Base-by-base conservation (phyloP, 371 early-diverging fungal genomes). In the Mortierella sp. region DNA sequence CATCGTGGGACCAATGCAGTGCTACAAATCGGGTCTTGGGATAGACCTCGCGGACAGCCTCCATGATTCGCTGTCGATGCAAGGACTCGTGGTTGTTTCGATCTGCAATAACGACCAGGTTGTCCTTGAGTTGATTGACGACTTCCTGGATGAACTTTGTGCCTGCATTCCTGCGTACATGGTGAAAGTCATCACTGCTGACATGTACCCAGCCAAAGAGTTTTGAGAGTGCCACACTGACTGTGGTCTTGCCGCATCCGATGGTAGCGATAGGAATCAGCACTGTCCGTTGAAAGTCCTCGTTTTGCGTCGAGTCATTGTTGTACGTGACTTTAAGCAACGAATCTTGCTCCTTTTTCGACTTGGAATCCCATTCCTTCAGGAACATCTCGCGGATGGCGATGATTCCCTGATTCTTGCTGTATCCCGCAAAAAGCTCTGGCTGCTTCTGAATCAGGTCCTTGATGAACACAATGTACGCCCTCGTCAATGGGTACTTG, bases 401-500 rank as follows among this genome's bases (percentile, higher is more conserved):
- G 57, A 96, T 91, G 56, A 97, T 94, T 0, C 97, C 96, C 53
- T 92, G 89, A 19, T 90, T 82, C 8, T 89, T 67, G 39, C 72
- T 74, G 71, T 85, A 95, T 0, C 81, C 81, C 13, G 57, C 71
- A 72, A 96, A 97, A 59, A 92, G 81, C 19, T 83, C 86, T 4
- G 96, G 95, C 34, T 93, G 74, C 3, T 80, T 70, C 42, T 78
- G 58, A 26, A 90, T 62, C 63, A 90, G 87, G 21, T 79, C 43
- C 31, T 78, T 80, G 19, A 93, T 85, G 95, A 96, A 98, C 4
- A 82, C 83, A n/a, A 86, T 80, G 79, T 97, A 98, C 31, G 79
- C 61, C 43, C 76, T 78, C 14, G 93, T 91, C 57, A 94, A 61
- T 9, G 79, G 73, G 72, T 89, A 90, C 54, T 80, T 82, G 61